Evolutionary conservation across 495 filamentous ascomycete genomes (phyloP).

Genomic region (Tuber calosporum): DNA sequence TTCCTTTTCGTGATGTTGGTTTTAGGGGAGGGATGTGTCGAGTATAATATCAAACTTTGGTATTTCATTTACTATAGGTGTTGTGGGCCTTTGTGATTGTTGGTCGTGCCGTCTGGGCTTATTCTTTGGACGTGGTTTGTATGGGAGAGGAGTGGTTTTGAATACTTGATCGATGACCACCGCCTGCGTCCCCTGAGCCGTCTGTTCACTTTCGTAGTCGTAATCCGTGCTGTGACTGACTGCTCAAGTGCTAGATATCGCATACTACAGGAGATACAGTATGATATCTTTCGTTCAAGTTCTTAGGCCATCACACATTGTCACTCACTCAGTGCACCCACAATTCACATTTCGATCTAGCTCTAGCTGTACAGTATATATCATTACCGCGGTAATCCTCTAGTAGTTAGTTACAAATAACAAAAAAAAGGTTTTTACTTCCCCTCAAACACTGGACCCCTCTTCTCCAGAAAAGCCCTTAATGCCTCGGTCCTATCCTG

Average conservation of each 20-base stretch:
- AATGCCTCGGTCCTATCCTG: conserved; percentile 83
- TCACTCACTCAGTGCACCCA: neutral
- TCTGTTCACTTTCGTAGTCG: neutral
- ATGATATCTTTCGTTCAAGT: no score
- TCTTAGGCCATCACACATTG: neutral
- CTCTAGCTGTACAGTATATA: neutral
- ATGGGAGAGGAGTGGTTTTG: neutral
- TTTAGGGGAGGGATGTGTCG: neutral
- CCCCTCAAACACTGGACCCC: conserved; percentile 76
- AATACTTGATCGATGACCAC: neutral
- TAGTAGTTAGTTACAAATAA: no score
- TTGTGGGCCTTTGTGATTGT: no score
- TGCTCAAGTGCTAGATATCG: no score
- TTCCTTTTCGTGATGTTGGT: neutral
- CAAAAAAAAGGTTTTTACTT: conserved; percentile 6
- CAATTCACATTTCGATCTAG: neutral
- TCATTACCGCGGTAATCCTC: neutral
- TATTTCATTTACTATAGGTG: neutral
- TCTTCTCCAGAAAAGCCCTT: conserved; percentile 80
- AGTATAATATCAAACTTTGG: neutral
- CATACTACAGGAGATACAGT: no score
- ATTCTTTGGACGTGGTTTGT: no score
- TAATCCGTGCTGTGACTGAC: neutral
- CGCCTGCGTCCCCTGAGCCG: neutral
- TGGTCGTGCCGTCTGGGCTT: no score